Evolutionary conservation across 2,329 filamentous ascomycete species (phyloP).

Genomic region (Fusarium avenaceum): DNA sequence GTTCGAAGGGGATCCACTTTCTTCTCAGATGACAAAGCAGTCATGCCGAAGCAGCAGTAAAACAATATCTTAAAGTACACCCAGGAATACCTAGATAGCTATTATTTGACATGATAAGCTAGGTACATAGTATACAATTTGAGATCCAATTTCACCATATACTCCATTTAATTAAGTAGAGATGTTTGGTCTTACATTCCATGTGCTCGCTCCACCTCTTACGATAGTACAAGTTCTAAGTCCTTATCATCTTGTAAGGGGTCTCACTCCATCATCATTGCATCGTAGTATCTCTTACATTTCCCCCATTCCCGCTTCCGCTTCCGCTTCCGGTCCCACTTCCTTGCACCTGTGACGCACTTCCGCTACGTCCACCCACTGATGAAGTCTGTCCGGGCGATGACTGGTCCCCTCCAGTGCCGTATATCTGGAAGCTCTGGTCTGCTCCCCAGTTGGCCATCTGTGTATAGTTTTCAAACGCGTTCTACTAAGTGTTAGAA

Average conservation of each 20-base stretch:
- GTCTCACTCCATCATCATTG: conserved; percentile 30
- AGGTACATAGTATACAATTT: not conserved
- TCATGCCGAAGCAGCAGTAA: not conserved
- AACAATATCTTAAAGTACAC: no score
- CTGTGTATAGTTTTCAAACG: conserved; percentile 70
- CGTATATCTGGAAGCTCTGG: conserved; percentile 66
- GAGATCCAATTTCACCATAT: not conserved
- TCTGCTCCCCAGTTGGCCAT: conserved; percentile 66
- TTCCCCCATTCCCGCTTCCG: conserved; percentile 1
- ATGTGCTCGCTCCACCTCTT: conserved; percentile 15
- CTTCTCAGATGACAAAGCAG: conserved; percentile 24
- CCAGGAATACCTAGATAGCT: no score
- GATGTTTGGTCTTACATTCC: conserved; percentile 35
- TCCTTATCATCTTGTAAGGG: conserved; percentile 31
- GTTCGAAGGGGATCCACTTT: conserved; percentile 8
- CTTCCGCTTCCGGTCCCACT: conserved; percentile 4
- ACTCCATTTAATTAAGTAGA: conserved; percentile 12
- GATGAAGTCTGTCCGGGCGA: conserved; percentile 49
- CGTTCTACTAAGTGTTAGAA: conserved; percentile 59
- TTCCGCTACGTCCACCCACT: conserved; percentile 41
- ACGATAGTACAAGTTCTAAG: conserved; percentile 28
- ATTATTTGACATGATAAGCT: no score
- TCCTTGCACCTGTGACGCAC: conserved; percentile 26
- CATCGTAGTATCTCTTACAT: conserved; percentile 41
- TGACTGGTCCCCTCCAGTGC: conserved; percentile 47